Evolutionary conservation across 352 stramenopile genomes (phyloP).

Genomic region (Pythium biforme): DNA sequence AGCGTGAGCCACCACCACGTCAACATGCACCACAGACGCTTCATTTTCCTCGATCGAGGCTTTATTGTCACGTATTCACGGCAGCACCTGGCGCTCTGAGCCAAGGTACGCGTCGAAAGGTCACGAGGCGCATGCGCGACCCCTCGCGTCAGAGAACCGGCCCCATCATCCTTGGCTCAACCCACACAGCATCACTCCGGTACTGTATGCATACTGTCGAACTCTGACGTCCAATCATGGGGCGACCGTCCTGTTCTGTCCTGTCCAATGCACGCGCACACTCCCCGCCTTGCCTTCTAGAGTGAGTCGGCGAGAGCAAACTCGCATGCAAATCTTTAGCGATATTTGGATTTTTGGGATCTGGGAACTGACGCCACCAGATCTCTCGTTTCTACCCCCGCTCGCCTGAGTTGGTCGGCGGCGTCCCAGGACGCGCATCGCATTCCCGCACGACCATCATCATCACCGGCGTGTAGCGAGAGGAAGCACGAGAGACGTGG

Average conservation of each 20-base stretch:
- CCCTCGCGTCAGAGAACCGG: neutral
- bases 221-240: slow-evolving; percentile 3
- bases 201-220: neutral
- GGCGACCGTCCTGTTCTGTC: neutral
- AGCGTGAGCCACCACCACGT: neutral
- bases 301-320: slow-evolving; percentile 3
- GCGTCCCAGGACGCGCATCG: neutral
- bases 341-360: neutral
- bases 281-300: neutral
- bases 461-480: neutral
- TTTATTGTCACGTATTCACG: neutral
- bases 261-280: neutral
- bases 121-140: neutral
- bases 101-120: slow-evolving; percentile 10
- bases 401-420: neutral
- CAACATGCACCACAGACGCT: neutral
- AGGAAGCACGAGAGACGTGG: neutral
- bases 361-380: slow-evolving; percentile 7
- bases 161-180: neutral
- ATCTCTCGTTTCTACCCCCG: slow-evolving; percentile 7
- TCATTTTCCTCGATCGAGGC: neutral
- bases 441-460: slow-evolving; percentile 1
- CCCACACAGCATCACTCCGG: neutral
- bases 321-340: slow-evolving; percentile 2
- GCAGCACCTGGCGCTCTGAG: too few relatives aligned